Evolutionary conservation across 2,329 filamentous ascomycete genomes (phyloP).

Genomic region (Aspergillus sp.): DNA sequence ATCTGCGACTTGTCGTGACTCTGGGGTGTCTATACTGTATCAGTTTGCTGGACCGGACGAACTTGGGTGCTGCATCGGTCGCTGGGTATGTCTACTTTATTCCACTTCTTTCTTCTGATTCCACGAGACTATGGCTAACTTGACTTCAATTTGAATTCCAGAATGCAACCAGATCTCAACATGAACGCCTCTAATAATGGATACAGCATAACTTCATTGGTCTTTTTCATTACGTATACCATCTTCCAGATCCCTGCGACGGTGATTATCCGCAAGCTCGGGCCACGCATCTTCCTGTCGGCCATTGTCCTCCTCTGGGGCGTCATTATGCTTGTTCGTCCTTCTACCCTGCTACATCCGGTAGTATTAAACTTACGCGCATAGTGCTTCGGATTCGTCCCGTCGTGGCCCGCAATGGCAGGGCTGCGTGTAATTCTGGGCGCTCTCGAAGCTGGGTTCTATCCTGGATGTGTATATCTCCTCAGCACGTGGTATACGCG

Average conservation of each 20-base stretch:
- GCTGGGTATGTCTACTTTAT: constrained; percentile 8
- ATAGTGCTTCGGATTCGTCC: constrained; percentile 16
- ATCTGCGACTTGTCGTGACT: constrained; percentile 12
- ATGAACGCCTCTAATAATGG: constrained; percentile 19
- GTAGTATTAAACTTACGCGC: no score
- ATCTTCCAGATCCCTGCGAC: constrained; percentile 72
- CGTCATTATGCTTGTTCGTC: not conserved
- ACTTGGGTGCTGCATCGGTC: constrained; percentile 17
- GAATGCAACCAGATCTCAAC: constrained; percentile 14
- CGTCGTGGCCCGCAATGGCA: constrained; percentile 50
- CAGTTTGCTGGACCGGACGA: constrained; percentile 17
- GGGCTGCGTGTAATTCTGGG: constrained; percentile 54
- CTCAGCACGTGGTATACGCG: constrained; percentile 48
- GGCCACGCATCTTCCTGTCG: constrained; percentile 39
- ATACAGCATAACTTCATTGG: constrained; percentile 38
- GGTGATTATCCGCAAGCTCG: constrained; percentile 65
- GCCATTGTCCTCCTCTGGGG: constrained; percentile 21
- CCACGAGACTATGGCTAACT: not conserved
- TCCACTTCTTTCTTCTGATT: not conserved
- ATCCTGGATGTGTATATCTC: constrained; percentile 9
- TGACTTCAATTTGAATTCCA: not conserved
- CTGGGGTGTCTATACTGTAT: constrained; percentile 13
- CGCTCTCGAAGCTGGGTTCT: constrained; percentile 9
- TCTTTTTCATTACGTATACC: constrained; percentile 75
- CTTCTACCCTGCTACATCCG: no score